phyloP scores from a whole-genome alignment of 208 protist genomes.

The Leishmania major region DNA sequence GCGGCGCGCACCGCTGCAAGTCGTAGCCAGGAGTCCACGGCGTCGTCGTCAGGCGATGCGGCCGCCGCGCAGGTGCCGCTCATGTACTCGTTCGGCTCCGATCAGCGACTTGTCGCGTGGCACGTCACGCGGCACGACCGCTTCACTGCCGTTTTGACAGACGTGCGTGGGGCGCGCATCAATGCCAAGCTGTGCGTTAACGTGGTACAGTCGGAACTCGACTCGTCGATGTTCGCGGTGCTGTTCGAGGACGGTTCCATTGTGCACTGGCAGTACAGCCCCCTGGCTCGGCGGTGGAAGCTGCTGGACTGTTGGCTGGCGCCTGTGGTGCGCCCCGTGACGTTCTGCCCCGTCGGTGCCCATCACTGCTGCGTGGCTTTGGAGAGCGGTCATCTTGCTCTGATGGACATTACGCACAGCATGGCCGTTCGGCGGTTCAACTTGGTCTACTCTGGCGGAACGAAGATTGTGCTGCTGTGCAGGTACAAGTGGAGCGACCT shows the following conservation, averaged over 20 bases:
- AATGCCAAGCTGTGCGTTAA: constrained; percentile 57
- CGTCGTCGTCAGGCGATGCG: neutral
- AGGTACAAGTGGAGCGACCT: constrained; percentile 62
- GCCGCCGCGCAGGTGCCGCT: constrained; percentile 38
- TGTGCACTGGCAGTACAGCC: constrained; percentile 64
- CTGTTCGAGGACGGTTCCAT: constrained; percentile 82
- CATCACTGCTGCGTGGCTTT: constrained; percentile 66
- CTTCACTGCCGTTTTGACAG: constrained; percentile 52
- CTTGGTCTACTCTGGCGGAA: constrained; percentile 75
- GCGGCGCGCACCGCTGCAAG: neutral
- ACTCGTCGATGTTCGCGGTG: constrained; percentile 63
- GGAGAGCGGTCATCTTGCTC: constrained; percentile 68
- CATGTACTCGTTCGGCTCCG: constrained; percentile 79
- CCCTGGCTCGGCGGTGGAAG: constrained; percentile 52
- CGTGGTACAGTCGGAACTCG: constrained; percentile 61
- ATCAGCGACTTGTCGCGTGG: constrained; percentile 82
- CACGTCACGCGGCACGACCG: constrained; percentile 49
- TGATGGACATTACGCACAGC: constrained; percentile 66
- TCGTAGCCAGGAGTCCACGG: neutral
- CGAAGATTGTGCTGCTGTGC: constrained; percentile 69
- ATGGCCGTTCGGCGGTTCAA: constrained; percentile 63
- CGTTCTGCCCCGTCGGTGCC: constrained; percentile 40
- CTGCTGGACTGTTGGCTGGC: constrained; percentile 51
- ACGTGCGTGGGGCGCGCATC: constrained; percentile 76
- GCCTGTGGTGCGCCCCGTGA: constrained; percentile 48